These are phyloP conservation scores for Phialophora expanda DNA, from an alignment of 2,329 filamentous ascomycete genomes.

Conservation along the genomic window DNA sequence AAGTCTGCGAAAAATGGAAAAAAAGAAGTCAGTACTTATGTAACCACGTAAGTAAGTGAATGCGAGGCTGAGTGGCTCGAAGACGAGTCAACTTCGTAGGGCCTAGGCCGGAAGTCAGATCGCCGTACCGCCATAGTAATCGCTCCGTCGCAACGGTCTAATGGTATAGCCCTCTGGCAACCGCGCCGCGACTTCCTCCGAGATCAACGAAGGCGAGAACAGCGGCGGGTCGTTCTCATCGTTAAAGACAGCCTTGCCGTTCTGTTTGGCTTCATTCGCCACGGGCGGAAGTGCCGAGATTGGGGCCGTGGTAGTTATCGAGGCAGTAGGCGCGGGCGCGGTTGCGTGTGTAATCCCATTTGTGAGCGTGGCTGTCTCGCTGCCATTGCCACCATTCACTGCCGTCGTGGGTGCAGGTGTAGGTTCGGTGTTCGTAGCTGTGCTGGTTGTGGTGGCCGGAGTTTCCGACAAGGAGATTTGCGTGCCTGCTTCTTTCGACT, in stretches of 20 bases:
- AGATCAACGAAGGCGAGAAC: conserved; percentile 79
- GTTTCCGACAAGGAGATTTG: conserved; percentile 9
- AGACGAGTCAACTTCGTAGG: not conserved
- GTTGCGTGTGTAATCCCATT: conserved; percentile 12
- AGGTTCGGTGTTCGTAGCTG: conserved; percentile 16
- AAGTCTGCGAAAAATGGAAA: conserved; percentile 59
- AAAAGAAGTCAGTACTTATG: not conserved
- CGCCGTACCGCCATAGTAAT: conserved; percentile 67
- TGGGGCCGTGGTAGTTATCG: conserved; percentile 5
- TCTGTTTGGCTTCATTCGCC: conserved; percentile 2
- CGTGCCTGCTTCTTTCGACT: conserved; percentile 24
- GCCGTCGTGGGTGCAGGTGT: conserved; percentile 5
- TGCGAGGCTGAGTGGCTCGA: too few species aligned
- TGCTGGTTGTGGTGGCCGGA: conserved; percentile 9
- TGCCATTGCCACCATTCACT: conserved; percentile 13
- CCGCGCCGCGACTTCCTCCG: conserved; percentile 70
- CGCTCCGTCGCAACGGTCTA: conserved; percentile 76
- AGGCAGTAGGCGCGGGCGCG: conserved; percentile 5
- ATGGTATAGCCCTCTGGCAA: conserved; percentile 83
- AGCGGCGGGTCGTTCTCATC: conserved; percentile 61
- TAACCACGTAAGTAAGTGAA: not conserved
- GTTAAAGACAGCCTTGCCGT: conserved; percentile 2
- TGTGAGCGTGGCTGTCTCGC: conserved; percentile 12
- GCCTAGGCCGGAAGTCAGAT: not conserved
- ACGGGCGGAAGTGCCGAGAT: not conserved